Evolutionary conservation across 2,329 filamentous ascomycete species (phyloP).

Genomic region (Trichoderma koningii): DNA sequence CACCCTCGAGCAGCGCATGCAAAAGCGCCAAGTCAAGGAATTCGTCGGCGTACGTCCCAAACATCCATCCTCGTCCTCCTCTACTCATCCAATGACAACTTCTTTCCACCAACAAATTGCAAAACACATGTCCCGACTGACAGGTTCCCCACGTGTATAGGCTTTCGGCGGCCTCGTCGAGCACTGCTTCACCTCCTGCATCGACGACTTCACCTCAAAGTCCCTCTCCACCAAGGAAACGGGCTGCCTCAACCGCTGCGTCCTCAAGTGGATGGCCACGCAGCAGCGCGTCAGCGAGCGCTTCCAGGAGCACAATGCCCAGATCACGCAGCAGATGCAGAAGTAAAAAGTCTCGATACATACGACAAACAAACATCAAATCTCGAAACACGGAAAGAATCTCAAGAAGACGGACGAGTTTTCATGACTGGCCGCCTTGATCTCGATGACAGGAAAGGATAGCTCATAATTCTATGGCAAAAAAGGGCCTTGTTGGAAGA

Average conservation of each 20-base stretch:
- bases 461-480: not conserved
- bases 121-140: no score
- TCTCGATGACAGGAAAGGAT: not conserved
- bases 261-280: slow-evolving; percentile 93
- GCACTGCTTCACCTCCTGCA: slow-evolving; percentile 93
- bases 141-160: no score
- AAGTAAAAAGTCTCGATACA: no score
- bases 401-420: no score
- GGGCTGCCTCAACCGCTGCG: slow-evolving; percentile 90
- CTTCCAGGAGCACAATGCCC: slow-evolving; percentile 73
- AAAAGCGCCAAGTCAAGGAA: slow-evolving; percentile 98
- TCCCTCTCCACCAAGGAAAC: slow-evolving; percentile 84
- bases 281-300: slow-evolving; percentile 88
- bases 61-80: not conserved
- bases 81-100: no score
- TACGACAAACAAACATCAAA: no score
- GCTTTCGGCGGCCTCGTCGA: slow-evolving; percentile 58
- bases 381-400: no score
- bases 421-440: not conserved
- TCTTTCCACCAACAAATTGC: no score
- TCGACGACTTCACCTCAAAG: slow-evolving; percentile 99
- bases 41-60: slow-evolving; percentile 82
- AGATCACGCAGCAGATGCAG: slow-evolving; percentile 57
- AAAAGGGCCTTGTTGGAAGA: not conserved
- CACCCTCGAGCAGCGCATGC: slow-evolving; percentile 91